Evolutionary conservation across 73 alveolate species (phyloP).

Genomic region (Blepharisma stoltei): DNA sequence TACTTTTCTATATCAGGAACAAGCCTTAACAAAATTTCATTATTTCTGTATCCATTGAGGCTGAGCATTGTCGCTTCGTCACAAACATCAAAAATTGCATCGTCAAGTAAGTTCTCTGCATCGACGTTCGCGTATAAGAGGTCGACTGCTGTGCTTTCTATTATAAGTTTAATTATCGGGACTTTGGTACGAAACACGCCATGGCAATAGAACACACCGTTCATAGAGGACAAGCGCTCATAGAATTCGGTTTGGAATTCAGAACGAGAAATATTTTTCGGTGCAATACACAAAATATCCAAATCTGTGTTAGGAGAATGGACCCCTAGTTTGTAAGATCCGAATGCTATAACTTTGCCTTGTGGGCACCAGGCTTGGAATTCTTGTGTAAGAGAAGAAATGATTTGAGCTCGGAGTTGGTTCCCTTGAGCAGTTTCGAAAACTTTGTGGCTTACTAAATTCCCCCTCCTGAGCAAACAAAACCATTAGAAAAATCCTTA

Average conservation of each 20-base stretch:
- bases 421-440: slow-evolving; percentile 9
- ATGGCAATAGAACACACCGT: slow-evolving; percentile 65
- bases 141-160: slow-evolving; percentile 77
- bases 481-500: too few relatives aligned
- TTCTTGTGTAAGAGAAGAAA: neutral
- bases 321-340: slow-evolving; percentile 96
- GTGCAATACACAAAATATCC: slow-evolving; percentile 94
- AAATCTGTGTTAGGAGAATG: slow-evolving; percentile 93
- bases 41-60: slow-evolving; percentile 94
- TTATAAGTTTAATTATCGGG: slow-evolving; percentile 80
- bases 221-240: slow-evolving; percentile 50
- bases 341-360: slow-evolving; percentile 91
- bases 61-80: slow-evolving; percentile 77
- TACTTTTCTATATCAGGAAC: slow-evolving; percentile 81
- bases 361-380: slow-evolving; percentile 74
- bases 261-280: slow-evolving; percentile 69
- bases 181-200: slow-evolving; percentile 75
- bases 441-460: slow-evolving; percentile 19
- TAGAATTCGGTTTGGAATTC: slow-evolving; percentile 72
- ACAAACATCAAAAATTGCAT: slow-evolving; percentile 70
- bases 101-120: slow-evolving; percentile 62
- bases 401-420: neutral
- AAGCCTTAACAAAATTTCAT: slow-evolving; percentile 76
- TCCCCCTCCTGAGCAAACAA: too few relatives aligned
- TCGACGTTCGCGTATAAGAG: slow-evolving; percentile 80